Base-by-base conservation (phyloP, 371 early-diverging fungal genomes). In the Smittium culicis region DNA sequence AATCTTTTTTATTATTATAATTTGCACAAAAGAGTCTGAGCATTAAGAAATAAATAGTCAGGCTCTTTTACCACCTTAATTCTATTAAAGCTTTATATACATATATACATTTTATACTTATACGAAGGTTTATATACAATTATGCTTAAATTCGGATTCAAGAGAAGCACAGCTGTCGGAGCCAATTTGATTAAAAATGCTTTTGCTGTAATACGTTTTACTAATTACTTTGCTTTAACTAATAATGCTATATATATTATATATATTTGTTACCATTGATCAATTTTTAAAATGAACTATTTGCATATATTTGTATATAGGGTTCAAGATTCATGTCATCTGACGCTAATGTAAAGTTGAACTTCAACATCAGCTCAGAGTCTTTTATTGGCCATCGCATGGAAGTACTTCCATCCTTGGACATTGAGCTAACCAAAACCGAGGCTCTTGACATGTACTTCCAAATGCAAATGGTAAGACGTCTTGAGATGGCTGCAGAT, bases 401-500 rank as follows among this genome's bases (percentile, higher is more conserved):
- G 30, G 63, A 33, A 63, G 88, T 88, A 27, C 74, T 75, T 54
- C 91, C 91, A 14, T 73, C 76, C 55, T 75, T 81, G 45, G 80
- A 82, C 57, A 71, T 88, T 32, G 77, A 81, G 35, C 67, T 87
- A 70, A 74, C 79, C 73, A 85, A 85, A 75, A 79, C 81, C 1
- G 87, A 93, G 67, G 76, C 90, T 66, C 29, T 97, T n/a, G 77
- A 81, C 34, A 80, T 94, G 83, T 97, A 93, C 80, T 82, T 80
- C 66, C 82, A 84, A 74, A 94, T 96, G 95, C 87, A 88, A 65
- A 74, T 75, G 57, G 91, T 94, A 81, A 82, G 98, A 66, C 84
- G 96, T 63, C 82, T 97, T 82, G 98, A 97, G 79, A 93, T 89
- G 84, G 88, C 91, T 57, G 89, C 92, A 61, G 96, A 96, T 75